phyloP scores from a whole-genome alignment of 176 grass and related monocot species.

The Rhynchospora tenuis region DNA sequence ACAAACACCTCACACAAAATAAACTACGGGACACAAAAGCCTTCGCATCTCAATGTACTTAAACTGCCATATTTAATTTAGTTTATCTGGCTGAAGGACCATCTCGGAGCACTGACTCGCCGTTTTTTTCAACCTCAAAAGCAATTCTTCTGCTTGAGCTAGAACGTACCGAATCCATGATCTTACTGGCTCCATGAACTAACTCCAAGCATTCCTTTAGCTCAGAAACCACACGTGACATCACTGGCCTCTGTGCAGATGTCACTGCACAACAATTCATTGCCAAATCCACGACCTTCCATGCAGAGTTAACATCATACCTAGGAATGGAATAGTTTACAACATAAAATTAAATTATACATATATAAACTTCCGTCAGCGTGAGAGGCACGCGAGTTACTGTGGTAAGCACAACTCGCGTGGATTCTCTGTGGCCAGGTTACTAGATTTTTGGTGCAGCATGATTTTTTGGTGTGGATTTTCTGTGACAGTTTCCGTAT shows the following conservation, averaged over 20 bases:
- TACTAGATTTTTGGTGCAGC: too few relatives aligned
- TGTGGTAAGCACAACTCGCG: too few relatives aligned
- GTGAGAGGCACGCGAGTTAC: too few relatives aligned
- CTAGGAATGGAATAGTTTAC: not conserved
- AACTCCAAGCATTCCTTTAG: conserved; percentile 6
- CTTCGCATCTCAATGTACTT: too few relatives aligned
- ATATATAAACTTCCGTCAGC: not conserved
- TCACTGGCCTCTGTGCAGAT: conserved; percentile 4
- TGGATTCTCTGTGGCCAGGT: too few relatives aligned
- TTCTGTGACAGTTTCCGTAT: too few relatives aligned
- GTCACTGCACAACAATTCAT: not conserved
- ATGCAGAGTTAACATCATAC: conserved; percentile 4
- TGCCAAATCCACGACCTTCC: conserved; percentile 8
- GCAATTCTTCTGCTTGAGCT: not conserved
- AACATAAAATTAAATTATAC: not conserved
- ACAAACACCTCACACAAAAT: too few relatives aligned
- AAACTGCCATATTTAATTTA: not conserved
- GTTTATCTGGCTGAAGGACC: not conserved
- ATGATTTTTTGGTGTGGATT: too few relatives aligned
- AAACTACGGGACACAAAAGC: too few relatives aligned
- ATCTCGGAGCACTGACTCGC: not conserved
- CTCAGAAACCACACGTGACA: conserved; percentile 10
- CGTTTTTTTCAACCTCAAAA: not conserved
- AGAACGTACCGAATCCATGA: too few relatives aligned
- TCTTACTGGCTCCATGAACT: not conserved